phyloP scores from a whole-genome alignment of 306 rosid genomes.

The Ceratonia siliqua region DNA sequence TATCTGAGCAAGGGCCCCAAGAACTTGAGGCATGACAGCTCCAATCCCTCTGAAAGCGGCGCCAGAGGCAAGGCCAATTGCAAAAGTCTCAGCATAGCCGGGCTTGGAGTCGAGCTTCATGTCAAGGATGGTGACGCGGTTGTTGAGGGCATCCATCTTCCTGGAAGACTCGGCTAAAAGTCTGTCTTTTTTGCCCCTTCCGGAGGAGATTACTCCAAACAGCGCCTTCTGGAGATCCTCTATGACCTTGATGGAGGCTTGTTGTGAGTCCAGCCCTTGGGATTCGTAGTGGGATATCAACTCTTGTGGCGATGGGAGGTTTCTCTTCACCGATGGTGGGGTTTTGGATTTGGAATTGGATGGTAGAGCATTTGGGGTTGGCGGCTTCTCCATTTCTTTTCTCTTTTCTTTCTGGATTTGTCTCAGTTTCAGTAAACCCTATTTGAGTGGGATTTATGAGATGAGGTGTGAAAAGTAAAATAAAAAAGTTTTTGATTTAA shows the following conservation, averaged over 20 bases:
- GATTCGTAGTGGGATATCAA: slow-evolving; percentile 81
- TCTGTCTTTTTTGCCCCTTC: slow-evolving; percentile 65
- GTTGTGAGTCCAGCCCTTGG: slow-evolving; percentile 62
- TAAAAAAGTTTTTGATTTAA: too few relatives aligned
- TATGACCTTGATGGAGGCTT: slow-evolving; percentile 80
- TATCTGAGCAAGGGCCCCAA: slow-evolving; percentile 55
- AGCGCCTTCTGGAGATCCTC: slow-evolving; percentile 86
- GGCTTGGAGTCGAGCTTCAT: slow-evolving; percentile 89
- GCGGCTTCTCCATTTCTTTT: slow-evolving; percentile 33
- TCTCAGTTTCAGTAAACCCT: neutral
- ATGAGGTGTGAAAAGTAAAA: too few relatives aligned
- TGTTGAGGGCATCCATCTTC: slow-evolving; percentile 57
- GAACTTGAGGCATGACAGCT: slow-evolving; percentile 54
- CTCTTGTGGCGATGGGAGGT: slow-evolving; percentile 61
- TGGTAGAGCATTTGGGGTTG: neutral
- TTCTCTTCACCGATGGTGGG: slow-evolving; percentile 35
- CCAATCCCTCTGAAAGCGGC: slow-evolving; percentile 60
- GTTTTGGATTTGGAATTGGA: neutral
- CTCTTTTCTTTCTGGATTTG: neutral
- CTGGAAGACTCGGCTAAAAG: slow-evolving; percentile 55
- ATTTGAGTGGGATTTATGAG: neutral
- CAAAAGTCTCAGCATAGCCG: slow-evolving; percentile 60
- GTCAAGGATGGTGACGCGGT: slow-evolving; percentile 61
- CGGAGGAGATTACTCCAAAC: slow-evolving; percentile 65
- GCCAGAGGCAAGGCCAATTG: slow-evolving; percentile 77